A percentile compares a stretch with the other conserved stretches of the same genome.
Evolutionary conservation across 345 rosid species (phyloP).

Genomic region (Durio zibethinus): DNA sequence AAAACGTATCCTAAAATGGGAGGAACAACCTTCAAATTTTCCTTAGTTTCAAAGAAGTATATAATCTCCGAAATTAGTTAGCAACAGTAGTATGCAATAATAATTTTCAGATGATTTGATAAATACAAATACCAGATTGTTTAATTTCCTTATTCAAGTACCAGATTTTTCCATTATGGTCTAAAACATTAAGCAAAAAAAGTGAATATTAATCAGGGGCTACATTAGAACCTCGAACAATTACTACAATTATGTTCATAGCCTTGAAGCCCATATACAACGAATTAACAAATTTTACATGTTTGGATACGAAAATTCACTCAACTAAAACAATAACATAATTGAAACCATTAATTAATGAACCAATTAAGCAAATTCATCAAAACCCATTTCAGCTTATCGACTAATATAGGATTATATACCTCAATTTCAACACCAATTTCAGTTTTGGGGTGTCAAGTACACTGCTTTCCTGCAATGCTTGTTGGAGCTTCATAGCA

Average conservation of each 20-base stretch:
- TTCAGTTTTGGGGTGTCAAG: background rate
- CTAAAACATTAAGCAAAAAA: background rate
- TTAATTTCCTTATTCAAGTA: background rate
- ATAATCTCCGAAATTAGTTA: background rate
- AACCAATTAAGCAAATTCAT: background rate
- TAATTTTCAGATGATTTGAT: background rate
- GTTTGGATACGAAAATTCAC: background rate
- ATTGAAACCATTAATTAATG: background rate
- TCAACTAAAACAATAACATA: background rate
- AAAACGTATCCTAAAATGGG: background rate
- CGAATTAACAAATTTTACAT: background rate
- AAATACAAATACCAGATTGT: background rate
- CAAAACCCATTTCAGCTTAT: background rate
- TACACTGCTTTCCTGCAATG: background rate
- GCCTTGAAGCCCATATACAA: background rate
- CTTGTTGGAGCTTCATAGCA: background rate
- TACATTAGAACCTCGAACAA: background rate
- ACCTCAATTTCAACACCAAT: slow-evolving; percentile 5
- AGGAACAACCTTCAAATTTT: background rate
- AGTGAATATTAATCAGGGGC: background rate
- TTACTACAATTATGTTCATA: background rate
- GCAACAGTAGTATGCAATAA: background rate
- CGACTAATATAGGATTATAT: background rate
- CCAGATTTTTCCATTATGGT: background rate
- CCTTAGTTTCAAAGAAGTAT: background rate